Percentiles rank a stretch among this genome's conserved stretches.
Conservation (phyloP, 352 stramenopile genomes). For the Phytophthora cryptogea region DNA sequence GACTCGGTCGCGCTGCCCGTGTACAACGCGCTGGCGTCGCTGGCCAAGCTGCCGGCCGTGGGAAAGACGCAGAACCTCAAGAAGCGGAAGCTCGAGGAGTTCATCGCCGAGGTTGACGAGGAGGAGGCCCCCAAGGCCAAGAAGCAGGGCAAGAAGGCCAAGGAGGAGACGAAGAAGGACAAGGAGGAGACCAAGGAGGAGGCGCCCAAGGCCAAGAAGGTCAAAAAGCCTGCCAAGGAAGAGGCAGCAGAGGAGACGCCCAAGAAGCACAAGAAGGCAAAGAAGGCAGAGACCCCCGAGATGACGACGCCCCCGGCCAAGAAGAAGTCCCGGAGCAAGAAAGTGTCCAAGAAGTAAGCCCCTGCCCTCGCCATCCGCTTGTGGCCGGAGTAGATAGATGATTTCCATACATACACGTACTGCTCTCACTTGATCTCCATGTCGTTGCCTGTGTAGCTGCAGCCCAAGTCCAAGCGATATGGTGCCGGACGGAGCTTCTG, state of each 20-base stretch:
- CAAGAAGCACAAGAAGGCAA: constrained; percentile 18
- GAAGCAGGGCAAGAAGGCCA: constrained; percentile 33
- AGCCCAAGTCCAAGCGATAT: background rate
- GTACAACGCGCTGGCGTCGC: constrained; percentile 81
- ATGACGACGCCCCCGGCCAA: constrained; percentile 4
- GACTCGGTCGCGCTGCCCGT: constrained; percentile 90
- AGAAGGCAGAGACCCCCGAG: constrained; percentile 13
- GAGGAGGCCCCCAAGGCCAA: constrained; percentile 22
- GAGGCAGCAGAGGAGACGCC: constrained; percentile 19
- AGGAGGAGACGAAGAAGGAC: constrained; percentile 15
- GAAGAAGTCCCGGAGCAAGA: constrained; percentile 31
- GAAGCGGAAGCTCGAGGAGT: constrained; percentile 73
- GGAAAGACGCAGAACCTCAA: constrained; percentile 53
- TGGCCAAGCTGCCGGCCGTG: constrained; percentile 66
- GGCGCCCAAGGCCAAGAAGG: constrained; percentile 29
- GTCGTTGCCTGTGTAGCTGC: constrained; percentile 1
- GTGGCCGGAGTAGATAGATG: constrained; percentile 35
- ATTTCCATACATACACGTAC: constrained; percentile 43
- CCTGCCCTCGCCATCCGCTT: constrained; percentile 10
- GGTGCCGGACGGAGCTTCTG: background rate
- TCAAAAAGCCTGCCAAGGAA: constrained; percentile 35
- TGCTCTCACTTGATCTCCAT: constrained; percentile 16
- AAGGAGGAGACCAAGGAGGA: constrained; percentile 13
- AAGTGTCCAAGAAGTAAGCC: constrained; percentile 37
- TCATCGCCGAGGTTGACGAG: constrained; percentile 27